Conservation (phyloP, 345 rosid genomes). For the Isatis tinctoria region DNA sequence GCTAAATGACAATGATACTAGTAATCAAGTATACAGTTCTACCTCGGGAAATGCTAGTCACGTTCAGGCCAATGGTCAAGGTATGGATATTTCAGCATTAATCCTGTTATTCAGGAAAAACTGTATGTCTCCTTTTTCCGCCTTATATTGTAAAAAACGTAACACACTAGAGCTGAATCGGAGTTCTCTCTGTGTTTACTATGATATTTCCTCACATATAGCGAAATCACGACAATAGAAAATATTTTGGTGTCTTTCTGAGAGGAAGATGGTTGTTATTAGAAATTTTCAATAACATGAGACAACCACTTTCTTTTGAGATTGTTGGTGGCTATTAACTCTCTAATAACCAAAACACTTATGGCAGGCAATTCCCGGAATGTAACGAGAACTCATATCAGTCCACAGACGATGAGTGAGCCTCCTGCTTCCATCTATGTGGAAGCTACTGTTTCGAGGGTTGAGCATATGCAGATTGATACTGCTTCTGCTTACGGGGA, state of each 20-base stretch:
- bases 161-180: neutral
- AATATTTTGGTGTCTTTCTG: slow-evolving; percentile 1
- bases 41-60: slow-evolving; percentile 32
- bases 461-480: slow-evolving; percentile 49
- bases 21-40: slow-evolving; percentile 36
- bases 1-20: slow-evolving; percentile 29
- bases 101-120: neutral
- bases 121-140: neutral
- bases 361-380: slow-evolving; percentile 38
- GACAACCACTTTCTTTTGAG: slow-evolving; percentile 6
- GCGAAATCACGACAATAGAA: neutral
- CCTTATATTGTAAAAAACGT: neutral
- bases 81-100: slow-evolving; percentile 28
- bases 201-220: slow-evolving; percentile 2
- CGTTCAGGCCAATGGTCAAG: slow-evolving; percentile 40
- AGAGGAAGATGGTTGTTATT: neutral
- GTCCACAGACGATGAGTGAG: slow-evolving; percentile 30
- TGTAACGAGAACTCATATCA: slow-evolving; percentile 30
- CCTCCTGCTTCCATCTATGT: slow-evolving; percentile 32
- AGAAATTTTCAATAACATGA: neutral
- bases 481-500: slow-evolving; percentile 27
- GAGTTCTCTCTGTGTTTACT: neutral
- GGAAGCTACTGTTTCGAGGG: slow-evolving; percentile 34
- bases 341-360: slow-evolving; percentile 12
- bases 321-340: slow-evolving; percentile 1